Percentiles rank a stretch among this genome's conserved stretches.
These are phyloP conservation scores for Annulohypoxylon bovei DNA, from an alignment of 495 filamentous ascomycete species.

Conservation along the genomic window DNA sequence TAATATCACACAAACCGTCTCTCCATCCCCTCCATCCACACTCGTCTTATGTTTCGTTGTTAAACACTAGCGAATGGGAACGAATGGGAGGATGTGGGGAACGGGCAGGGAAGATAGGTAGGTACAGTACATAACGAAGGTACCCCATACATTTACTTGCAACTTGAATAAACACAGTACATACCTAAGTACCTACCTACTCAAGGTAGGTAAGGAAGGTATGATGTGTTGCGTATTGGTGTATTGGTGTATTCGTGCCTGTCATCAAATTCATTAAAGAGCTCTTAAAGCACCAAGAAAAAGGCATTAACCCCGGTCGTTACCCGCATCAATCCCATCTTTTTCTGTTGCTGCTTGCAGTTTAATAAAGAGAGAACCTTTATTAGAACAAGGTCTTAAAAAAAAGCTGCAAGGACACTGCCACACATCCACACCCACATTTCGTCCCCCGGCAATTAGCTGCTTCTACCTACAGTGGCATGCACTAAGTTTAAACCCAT, in stretches of 20 bases:
- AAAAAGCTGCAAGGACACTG: conserved; percentile 37
- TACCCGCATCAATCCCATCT: conserved; percentile 32
- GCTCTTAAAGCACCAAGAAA: background rate
- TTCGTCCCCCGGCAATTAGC: conserved; percentile 42
- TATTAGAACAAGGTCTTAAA: background rate
- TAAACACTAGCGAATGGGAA: conserved; percentile 41
- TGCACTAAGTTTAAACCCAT: too few species aligned
- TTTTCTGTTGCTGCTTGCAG: conserved; percentile 21
- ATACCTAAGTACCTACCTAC: conserved; percentile 10
- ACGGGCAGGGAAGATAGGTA: conserved; percentile 23
- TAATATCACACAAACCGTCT: conserved; percentile 33
- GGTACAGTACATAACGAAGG: too few species aligned
- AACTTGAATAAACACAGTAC: conserved; percentile 22
- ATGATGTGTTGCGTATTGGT: background rate
- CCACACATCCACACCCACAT: conserved; percentile 37
- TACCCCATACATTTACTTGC: too few species aligned
- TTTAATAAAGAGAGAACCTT: background rate
- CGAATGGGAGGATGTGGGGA: conserved; percentile 42
- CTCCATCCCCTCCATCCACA: conserved; percentile 17
- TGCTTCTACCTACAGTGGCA: conserved; percentile 25
- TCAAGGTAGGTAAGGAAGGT: conserved; percentile 9
- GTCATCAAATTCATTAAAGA: conserved; percentile 37
- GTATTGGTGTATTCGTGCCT: conserved; percentile 16
- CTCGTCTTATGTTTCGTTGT: conserved; percentile 38
- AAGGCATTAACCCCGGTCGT: conserved; percentile 19